A percentile compares a stretch with the other conserved stretches of the same genome.
These are phyloP conservation scores for Sporisorium graminicola DNA, from an alignment of 1,284 basidiomycete genomes.

Conservation along the genomic window DNA sequence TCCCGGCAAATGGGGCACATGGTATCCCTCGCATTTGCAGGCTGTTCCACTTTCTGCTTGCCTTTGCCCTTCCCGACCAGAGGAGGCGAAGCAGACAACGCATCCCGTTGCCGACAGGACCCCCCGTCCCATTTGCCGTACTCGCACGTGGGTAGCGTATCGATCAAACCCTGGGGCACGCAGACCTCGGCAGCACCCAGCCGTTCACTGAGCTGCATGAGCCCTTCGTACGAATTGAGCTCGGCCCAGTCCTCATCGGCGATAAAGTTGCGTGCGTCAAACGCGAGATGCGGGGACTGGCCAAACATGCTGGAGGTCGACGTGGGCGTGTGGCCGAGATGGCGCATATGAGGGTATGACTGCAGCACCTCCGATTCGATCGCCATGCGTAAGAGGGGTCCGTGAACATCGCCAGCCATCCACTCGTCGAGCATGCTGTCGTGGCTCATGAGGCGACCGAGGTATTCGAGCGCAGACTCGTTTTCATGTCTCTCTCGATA, in stretches of 20 bases:
- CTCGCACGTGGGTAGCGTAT: slow-evolving; percentile 39
- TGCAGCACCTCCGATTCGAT: slow-evolving; percentile 20
- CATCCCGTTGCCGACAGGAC: slow-evolving; percentile 17
- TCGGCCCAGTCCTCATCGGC: slow-evolving; percentile 47
- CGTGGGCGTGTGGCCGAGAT: slow-evolving; percentile 15
- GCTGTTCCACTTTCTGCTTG: slow-evolving; percentile 32
- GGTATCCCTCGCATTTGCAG: slow-evolving; percentile 14
- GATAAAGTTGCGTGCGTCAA: slow-evolving; percentile 46
- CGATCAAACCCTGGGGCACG: slow-evolving; percentile 38
- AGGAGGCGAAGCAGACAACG: slow-evolving; percentile 5
- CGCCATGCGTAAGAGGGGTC: slow-evolving; percentile 30
- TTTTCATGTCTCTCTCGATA: slow-evolving; percentile 18
- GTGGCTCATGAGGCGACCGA: slow-evolving; percentile 41
- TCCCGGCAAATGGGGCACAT: slow-evolving; percentile 52
- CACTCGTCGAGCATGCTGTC: slow-evolving; percentile 41
- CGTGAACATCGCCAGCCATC: slow-evolving; percentile 29
- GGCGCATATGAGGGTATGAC: slow-evolving; percentile 1
- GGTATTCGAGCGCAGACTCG: slow-evolving; percentile 44
- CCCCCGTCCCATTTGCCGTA: slow-evolving; percentile 44
- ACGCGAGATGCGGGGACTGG: slow-evolving; percentile 10
- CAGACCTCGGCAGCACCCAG: slow-evolving; percentile 28
- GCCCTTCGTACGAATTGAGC: slow-evolving; percentile 41
- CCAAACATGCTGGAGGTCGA: slow-evolving; percentile 22
- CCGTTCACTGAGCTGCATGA: slow-evolving; percentile 33
- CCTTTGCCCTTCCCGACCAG: slow-evolving; percentile 30